These are phyloP conservation scores for Cladosporium oxysporum DNA, from an alignment of 2,329 filamentous ascomycete genomes.

Conservation along the genomic window DNA sequence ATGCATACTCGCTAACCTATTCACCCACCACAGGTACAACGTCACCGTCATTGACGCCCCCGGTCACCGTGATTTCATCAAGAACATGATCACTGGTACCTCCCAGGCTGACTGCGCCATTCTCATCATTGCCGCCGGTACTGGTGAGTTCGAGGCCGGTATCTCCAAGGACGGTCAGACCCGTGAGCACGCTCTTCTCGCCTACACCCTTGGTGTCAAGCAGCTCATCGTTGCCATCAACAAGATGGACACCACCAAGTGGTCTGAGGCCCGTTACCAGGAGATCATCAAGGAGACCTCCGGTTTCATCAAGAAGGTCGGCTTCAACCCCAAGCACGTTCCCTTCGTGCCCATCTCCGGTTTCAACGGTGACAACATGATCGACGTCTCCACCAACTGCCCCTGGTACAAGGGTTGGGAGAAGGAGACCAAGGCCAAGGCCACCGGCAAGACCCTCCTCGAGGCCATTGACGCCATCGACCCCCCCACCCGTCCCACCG, in stretches of 20 bases:
- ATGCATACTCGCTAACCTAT: background rate
- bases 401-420: slow-evolving; percentile 99
- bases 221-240: slow-evolving; percentile 99
- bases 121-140: slow-evolving; percentile 99
- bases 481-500: slow-evolving; percentile 85
- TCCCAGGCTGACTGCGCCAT: slow-evolving; percentile 99
- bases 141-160: slow-evolving; percentile 99
- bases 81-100: slow-evolving; percentile 99
- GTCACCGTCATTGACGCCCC: slow-evolving; percentile 69
- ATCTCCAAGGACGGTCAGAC: slow-evolving; percentile 99
- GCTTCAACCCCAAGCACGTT: slow-evolving; percentile 99
- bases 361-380: slow-evolving; percentile 99
- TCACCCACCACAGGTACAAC: slow-evolving; percentile 11
- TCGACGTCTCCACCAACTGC: slow-evolving; percentile 84
- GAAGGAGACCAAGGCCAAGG: slow-evolving; percentile 94
- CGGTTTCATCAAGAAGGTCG: slow-evolving; percentile 99
- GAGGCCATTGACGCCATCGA: slow-evolving; percentile 98
- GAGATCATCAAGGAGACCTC: slow-evolving; percentile 99
- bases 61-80: slow-evolving; percentile 99
- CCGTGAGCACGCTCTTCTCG: slow-evolving; percentile 99
- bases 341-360: slow-evolving; percentile 99
- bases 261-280: slow-evolving; percentile 92
- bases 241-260: slow-evolving; percentile 99
- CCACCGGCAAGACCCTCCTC: slow-evolving; percentile 93
- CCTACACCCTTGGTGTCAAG: slow-evolving; percentile 99